phyloP scores from a whole-genome alignment of 1,139 yeast species.

The Eremothecium gossypii region DNA sequence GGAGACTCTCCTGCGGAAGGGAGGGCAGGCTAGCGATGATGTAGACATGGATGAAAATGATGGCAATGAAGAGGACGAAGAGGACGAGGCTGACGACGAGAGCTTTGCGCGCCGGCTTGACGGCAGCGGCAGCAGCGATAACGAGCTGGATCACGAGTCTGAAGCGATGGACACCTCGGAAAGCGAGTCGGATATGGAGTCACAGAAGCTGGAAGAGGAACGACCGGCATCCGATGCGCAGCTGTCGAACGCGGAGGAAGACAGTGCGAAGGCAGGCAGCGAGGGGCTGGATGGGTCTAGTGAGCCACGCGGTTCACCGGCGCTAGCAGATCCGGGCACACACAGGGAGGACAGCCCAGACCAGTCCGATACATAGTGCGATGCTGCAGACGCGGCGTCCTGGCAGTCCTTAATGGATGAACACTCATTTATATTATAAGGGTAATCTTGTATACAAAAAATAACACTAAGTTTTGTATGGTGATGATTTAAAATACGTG shows the following conservation, averaged over 20 bases:
- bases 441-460: slow-evolving; percentile 6
- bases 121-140: slow-evolving; percentile 5
- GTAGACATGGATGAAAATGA: slow-evolving; percentile 10
- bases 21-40: slow-evolving; percentile 7
- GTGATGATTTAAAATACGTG: slow-evolving; percentile 1
- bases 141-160: slow-evolving; percentile 2
- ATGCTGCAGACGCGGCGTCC: background rate
- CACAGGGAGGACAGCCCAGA: background rate
- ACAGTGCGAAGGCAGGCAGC: no score
- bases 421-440: slow-evolving; percentile 6
- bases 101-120: slow-evolving; percentile 7
- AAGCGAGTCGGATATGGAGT: no score
- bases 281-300: no score
- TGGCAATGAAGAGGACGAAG: slow-evolving; percentile 12
- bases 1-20: slow-evolving; percentile 19
- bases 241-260: no score
- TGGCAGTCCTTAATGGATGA: slow-evolving; percentile 1
- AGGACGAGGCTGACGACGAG: slow-evolving; percentile 11
- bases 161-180: background rate
- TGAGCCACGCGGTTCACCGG: no score
- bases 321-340: no score
- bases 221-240: no score
- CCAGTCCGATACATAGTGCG: background rate
- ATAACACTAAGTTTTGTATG: slow-evolving; percentile 2
- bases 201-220: no score